These are phyloP conservation scores for Neurospora sp. DNA, from an alignment of 495 filamentous ascomycete species.

Conservation along the genomic window DNA sequence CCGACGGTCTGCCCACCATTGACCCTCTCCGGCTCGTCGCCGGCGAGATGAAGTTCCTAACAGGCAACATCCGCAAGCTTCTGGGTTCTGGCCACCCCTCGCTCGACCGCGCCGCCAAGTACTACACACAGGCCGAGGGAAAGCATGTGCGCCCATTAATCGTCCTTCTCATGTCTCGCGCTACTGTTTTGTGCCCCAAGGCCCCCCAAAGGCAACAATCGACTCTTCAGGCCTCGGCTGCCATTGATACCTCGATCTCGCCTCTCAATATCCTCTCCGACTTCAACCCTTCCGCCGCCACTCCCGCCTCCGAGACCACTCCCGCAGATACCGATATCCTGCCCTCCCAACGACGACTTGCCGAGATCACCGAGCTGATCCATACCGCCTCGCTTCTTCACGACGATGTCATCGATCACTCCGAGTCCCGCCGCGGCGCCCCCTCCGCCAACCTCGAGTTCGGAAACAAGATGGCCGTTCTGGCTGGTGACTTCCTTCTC, in stretches of 20 bases:
- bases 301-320: conserved; percentile 37
- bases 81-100: conserved; percentile 88
- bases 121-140: conserved; percentile 93
- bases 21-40: conserved; percentile 75
- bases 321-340: conserved; percentile 62
- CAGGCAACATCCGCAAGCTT: conserved; percentile 76
- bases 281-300: conserved; percentile 56
- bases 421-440: conserved; percentile 66
- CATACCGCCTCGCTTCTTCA: conserved; percentile 94
- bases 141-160: conserved; percentile 94
- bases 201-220: conserved; percentile 28
- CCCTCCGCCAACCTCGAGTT: conserved; percentile 88
- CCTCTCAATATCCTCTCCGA: conserved; percentile 67
- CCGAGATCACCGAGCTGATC: conserved; percentile 94
- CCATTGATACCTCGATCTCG: conserved; percentile 71
- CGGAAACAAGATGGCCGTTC: conserved; percentile 97
- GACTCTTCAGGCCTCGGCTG: conserved; percentile 25
- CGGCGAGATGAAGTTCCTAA: conserved; percentile 92
- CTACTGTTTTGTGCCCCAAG: conserved; percentile 72
- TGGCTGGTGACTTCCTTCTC: conserved; percentile 90
- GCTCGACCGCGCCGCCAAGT: conserved; percentile 90
- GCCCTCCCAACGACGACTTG: conserved; percentile 82
- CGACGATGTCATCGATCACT: conserved; percentile 96
- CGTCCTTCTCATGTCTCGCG: conserved; percentile 90
- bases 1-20: conserved; percentile 42